A percentile compares a stretch with the other conserved stretches of the same genome.
phyloP scores from a whole-genome alignment of 257 asterid species.

The Catharanthus roseus region DNA sequence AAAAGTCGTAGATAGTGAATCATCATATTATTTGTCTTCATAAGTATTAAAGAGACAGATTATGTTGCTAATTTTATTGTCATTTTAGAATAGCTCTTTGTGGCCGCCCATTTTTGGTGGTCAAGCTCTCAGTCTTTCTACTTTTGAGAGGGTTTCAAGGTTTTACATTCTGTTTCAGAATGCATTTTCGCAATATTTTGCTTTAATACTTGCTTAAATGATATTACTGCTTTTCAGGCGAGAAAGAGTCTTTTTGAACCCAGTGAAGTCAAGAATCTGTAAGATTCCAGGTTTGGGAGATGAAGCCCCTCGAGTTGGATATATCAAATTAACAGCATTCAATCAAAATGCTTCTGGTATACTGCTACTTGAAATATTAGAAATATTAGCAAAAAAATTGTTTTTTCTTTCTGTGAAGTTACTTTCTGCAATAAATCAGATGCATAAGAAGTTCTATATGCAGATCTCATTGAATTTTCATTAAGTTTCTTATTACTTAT shows the following conservation, averaged over 20 bases:
- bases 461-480: background rate
- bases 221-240: conserved; percentile 53
- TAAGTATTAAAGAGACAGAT: background rate
- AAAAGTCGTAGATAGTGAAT: background rate
- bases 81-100: background rate
- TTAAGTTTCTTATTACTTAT: background rate
- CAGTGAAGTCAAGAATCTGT: conserved; percentile 92
- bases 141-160: background rate
- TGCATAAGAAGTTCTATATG: background rate
- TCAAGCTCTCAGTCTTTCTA: background rate
- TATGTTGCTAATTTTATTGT: background rate
- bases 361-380: background rate
- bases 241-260: conserved; percentile 73
- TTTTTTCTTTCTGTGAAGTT: background rate
- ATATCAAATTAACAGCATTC: conserved; percentile 87
- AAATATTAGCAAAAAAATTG: background rate
- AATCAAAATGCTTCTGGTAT: conserved; percentile 96
- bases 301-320: conserved; percentile 70
- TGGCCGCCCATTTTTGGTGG: background rate
- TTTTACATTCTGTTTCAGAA: background rate
- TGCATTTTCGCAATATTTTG: background rate
- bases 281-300: conserved; percentile 50
- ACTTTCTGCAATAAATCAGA: background rate
- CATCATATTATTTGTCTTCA: background rate
- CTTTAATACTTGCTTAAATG: background rate